A percentile compares a stretch with the other conserved stretches of the same genome.
phyloP scores from a whole-genome alignment of 192 early-diverging fungal genomes.

The Jimgerdemannia lactiflua region DNA sequence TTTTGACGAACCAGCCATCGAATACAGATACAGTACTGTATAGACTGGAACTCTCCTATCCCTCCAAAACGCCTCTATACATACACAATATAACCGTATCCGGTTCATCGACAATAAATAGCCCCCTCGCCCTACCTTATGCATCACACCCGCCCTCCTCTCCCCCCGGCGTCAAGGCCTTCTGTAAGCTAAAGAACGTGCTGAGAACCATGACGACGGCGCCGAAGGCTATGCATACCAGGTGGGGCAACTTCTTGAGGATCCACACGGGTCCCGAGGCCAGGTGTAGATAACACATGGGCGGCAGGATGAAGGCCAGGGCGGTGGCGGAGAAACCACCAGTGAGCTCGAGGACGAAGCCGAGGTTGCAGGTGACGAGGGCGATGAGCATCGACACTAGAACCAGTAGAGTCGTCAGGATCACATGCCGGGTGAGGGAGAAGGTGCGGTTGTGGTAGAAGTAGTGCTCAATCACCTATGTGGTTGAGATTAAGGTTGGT shows the following conservation, averaged over 20 bases:
- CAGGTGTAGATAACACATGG: constrained; percentile 76
- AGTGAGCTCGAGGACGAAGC: constrained; percentile 84
- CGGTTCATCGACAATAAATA: too few species aligned
- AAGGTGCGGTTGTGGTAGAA: constrained; percentile 51
- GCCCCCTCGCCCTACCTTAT: too few species aligned
- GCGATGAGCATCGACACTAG: constrained; percentile 64
- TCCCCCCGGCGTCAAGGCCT: neutral
- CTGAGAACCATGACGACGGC: constrained; percentile 68
- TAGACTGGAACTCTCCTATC: too few species aligned
- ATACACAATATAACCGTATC: too few species aligned
- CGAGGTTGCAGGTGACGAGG: constrained; percentile 74
- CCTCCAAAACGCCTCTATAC: too few species aligned
- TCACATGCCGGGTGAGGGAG: constrained; percentile 58
- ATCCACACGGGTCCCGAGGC: constrained; percentile 54
- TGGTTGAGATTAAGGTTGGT: too few species aligned
- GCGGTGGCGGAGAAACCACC: constrained; percentile 87
- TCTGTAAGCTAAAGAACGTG: constrained; percentile 42
- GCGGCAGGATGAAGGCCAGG: constrained; percentile 86
- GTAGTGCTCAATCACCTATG: constrained; percentile 63
- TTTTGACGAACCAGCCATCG: too few species aligned
- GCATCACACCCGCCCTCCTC: neutral
- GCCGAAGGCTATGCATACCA: constrained; percentile 78
- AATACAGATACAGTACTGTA: too few species aligned
- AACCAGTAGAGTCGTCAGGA: constrained; percentile 67
- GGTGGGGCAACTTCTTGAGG: constrained; percentile 57